Conservation (phyloP, 495 filamentous ascomycete species). For the Aspergillus funiculosus region DNA sequence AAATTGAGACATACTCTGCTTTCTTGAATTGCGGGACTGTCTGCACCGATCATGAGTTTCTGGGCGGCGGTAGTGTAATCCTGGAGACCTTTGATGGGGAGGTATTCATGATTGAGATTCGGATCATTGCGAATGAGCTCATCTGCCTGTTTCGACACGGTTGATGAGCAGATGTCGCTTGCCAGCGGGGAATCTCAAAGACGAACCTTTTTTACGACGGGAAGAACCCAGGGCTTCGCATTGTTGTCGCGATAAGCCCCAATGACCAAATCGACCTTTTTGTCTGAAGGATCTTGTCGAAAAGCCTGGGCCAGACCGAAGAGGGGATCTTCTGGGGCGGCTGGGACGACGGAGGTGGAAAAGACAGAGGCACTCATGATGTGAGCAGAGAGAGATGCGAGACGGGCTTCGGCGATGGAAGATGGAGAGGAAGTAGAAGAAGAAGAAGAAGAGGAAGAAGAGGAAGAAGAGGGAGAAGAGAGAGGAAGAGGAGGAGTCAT, state of each 20-base stretch:
- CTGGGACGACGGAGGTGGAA: constrained; percentile 69
- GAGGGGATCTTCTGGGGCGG: constrained; percentile 90
- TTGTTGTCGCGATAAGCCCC: constrained; percentile 94
- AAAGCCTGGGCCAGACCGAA: constrained; percentile 91
- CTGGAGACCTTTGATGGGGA: constrained; percentile 85
- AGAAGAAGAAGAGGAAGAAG: constrained; percentile 20
- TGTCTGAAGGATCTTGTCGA: constrained; percentile 70
- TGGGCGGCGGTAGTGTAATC: constrained; percentile 82
- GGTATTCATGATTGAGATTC: constrained; percentile 93
- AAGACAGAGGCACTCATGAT: constrained; percentile 60
- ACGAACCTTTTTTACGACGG: constrained; percentile 87
- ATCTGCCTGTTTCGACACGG: constrained; percentile 71
- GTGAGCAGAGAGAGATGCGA: constrained; percentile 39
- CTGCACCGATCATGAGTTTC: constrained; percentile 76
- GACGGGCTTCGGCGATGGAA: constrained; percentile 31
- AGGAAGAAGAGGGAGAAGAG: constrained; percentile 15
- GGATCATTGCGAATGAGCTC: constrained; percentile 81
- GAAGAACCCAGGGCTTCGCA: constrained; percentile 96
- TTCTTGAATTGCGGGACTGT: constrained; percentile 75
- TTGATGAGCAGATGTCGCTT: too few species aligned
- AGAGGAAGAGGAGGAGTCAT: too few species aligned
- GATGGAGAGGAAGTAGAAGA: constrained; percentile 21
- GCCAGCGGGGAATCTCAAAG: too few species aligned
- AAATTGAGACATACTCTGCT: constrained; percentile 56
- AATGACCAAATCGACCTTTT: constrained; percentile 95